phyloP scores from a whole-genome alignment of 139 green algal genomes.

The Chara braunii region DNA sequence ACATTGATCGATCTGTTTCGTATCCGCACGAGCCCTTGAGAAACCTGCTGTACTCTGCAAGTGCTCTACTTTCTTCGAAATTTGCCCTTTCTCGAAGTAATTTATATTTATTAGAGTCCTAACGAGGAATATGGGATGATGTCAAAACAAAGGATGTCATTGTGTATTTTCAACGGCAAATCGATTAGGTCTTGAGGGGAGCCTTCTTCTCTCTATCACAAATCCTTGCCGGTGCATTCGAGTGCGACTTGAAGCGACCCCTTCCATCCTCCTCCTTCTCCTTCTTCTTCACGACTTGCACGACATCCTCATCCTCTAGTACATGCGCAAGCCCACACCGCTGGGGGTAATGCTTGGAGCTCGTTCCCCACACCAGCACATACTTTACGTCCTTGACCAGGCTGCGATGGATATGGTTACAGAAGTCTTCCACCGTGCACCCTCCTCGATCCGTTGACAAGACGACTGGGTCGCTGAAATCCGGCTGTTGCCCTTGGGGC shows the following conservation, averaged over 20 bases:
- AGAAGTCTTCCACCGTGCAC: slow-evolving; percentile 58
- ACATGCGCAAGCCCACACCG: slow-evolving; percentile 56
- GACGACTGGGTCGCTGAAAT: slow-evolving; percentile 91
- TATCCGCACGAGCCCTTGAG: no score
- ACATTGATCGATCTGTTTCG: no score
- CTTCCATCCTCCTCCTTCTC: slow-evolving; percentile 38
- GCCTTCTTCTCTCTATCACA: slow-evolving; percentile 92
- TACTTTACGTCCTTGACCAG: slow-evolving; percentile 84
- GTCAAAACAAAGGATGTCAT: no score
- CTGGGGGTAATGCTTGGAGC: slow-evolving; percentile 91
- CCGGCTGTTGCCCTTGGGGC: slow-evolving; percentile 79
- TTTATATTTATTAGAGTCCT: no score
- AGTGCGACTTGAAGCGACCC: slow-evolving; percentile 68
- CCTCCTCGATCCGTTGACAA: slow-evolving; percentile 71
- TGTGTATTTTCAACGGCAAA: no score
- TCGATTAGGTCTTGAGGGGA: slow-evolving; percentile 89
- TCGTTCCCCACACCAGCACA: slow-evolving; percentile 86
- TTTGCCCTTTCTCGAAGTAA: no score
- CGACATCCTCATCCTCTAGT: slow-evolving; percentile 58
- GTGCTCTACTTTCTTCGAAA: no score
- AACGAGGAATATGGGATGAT: no score
- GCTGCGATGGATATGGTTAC: slow-evolving; percentile 69
- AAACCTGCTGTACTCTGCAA: no score
- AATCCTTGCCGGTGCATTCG: slow-evolving; percentile 63
- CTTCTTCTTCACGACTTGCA: slow-evolving; percentile 94